Evolutionary conservation across 768 basidiomycete genomes (phyloP).

Genomic region (Xerocomus potaroensis): DNA sequence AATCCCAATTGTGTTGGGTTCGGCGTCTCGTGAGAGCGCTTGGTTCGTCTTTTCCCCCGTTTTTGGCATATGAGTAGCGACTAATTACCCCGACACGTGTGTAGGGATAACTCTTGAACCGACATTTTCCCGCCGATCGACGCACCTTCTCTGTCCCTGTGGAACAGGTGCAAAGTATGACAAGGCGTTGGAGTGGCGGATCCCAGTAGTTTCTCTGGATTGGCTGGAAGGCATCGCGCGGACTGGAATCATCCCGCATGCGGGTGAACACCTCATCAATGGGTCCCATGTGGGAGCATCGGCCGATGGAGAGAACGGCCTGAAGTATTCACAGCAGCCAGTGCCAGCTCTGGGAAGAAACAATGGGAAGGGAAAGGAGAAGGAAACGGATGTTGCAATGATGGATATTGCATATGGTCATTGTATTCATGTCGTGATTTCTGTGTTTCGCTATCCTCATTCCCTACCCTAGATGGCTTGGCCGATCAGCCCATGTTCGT

Average conservation of each 20-base stretch:
- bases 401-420: constrained; percentile 38
- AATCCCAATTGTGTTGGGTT: constrained; percentile 63
- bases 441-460: not conserved
- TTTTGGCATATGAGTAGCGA: not conserved
- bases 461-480: constrained; percentile 4
- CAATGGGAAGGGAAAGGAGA: constrained; percentile 35
- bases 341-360: constrained; percentile 6
- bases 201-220: constrained; percentile 62
- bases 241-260: constrained; percentile 44
- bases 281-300: constrained; percentile 37
- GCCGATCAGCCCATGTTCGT: constrained; percentile 13
- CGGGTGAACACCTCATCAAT: constrained; percentile 32
- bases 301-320: constrained; percentile 27
- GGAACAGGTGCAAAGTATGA: constrained; percentile 69
- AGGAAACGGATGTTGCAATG: constrained; percentile 26
- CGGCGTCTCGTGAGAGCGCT: constrained; percentile 28
- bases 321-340: constrained; percentile 7
- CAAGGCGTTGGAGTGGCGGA: constrained; percentile 75
- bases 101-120: constrained; percentile 53
- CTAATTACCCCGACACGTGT: not conserved
- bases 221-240: constrained; percentile 66
- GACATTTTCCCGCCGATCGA: constrained; percentile 62
- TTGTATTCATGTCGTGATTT: not conserved
- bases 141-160: constrained; percentile 78
- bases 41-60: constrained; percentile 10